Evolutionary conservation across 1,284 basidiomycete genomes (phyloP), one percentile per base, ranked within the genome.

Genomic region (Marasmius sp.): DNA sequence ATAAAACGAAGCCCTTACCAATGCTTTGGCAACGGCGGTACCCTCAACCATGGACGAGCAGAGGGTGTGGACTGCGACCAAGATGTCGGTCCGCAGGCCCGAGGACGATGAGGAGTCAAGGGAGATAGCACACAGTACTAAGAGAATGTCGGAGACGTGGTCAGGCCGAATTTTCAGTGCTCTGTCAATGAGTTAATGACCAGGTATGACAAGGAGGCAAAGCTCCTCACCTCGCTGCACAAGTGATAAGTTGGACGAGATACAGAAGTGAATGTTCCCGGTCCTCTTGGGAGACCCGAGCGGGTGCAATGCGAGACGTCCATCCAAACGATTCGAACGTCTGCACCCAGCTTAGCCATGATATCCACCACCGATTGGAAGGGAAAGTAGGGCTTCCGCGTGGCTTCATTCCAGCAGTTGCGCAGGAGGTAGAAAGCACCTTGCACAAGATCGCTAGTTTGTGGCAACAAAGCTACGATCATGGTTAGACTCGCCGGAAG

Each of bases 61-160:
- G 47, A 87, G 64, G 27, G 68, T 64, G 58, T 87, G 78, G 36
- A 88, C 69, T 1, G 80, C 75, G 6, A 73, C 63, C 55, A 76
- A 77, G 52, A 89, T 71, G 16, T 83, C 82, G 39, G 71, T 73
- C 52, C 72, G 74, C 10, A 86, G 72, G 12, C 82, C 79, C 2
- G 71, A 66, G 1, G 79, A 72, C 18, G 80, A 81, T 7, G 75
- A 70, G 0, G 77, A 71, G 66, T 91, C 89, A 64, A 89, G 78
- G 2, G 78, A 85, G 22, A 91, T 70, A 3, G 88, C 71, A 6
- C 86, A 63, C 51, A 91, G 67, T 1, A 77, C 70, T 50, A 85
- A 65, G 7, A 87, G 66, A n/a, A 85, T 69, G 59, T 84, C 77
- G 3, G 83, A 77, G 3, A 83, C 69, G n/a, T 86, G 84, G 4